These are phyloP conservation scores for Fomitopsis pulvina DNA, from an alignment of 768 basidiomycete genomes.

Conservation along the genomic window DNA sequence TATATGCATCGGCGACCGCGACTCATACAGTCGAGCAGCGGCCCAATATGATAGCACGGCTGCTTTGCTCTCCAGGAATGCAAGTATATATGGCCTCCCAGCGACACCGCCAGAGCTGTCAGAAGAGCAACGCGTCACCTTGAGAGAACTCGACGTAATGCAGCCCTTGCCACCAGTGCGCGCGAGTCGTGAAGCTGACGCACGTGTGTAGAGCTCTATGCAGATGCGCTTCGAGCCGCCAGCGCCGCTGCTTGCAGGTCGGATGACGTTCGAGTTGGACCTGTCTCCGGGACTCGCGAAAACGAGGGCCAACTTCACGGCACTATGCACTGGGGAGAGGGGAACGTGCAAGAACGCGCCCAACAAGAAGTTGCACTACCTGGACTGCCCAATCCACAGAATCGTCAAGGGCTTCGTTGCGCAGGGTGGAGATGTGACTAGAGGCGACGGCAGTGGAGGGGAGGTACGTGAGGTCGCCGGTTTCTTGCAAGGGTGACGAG, in stretches of 20 bases:
- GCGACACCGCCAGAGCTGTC: constrained; percentile 30
- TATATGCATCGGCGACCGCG: constrained; percentile 34
- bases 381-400: constrained; percentile 38
- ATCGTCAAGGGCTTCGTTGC: constrained; percentile 42
- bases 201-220: constrained; percentile 18
- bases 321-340: constrained; percentile 39
- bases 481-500: no score
- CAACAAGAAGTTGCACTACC: constrained; percentile 38
- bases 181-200: not conserved
- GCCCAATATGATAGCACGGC: constrained; percentile 27
- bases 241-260: constrained; percentile 32
- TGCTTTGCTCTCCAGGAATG: constrained; percentile 30
- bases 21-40: constrained; percentile 18
- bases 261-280: constrained; percentile 36
- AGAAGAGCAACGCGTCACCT: constrained; percentile 36
- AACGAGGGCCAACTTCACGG: constrained; percentile 41
- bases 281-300: constrained; percentile 34
- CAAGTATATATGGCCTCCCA: constrained; percentile 37
- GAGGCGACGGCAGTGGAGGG: constrained; percentile 47
- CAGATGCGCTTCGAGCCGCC: constrained; percentile 31
- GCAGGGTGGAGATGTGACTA: constrained; percentile 48
- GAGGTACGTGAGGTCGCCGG: constrained; percentile 29
- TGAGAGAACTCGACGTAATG: constrained; percentile 28
- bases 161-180: not conserved
- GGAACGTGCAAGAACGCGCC: constrained; percentile 40